Base-by-base conservation (phyloP, 192 early-diverging fungal species). In the Gigaspora rosea region DNA sequence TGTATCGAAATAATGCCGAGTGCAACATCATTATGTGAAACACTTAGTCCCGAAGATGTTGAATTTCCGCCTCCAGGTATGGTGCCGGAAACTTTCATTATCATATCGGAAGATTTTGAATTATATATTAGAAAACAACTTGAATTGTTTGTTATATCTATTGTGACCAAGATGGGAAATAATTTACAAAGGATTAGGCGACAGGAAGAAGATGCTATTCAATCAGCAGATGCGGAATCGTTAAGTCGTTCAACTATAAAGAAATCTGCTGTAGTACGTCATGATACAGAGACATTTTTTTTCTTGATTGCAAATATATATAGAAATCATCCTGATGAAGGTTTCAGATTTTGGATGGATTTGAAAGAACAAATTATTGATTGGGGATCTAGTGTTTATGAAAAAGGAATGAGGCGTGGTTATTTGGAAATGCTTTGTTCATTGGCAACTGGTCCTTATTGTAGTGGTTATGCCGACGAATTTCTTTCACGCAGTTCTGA, bases 401-500 rank as follows among this genome's bases (percentile, higher is more conserved):
- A 89, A 64, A 84, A 82, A 22, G 84, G 87, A 8, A 90, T 91
- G 78, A 83, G 90, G 7, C 85, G 88, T 13, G 88, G 91, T 3
- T 95, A 93, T 80, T 89, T 95, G 65, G 88, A 95, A 74, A 92
- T 96, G 86, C 83, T 98, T 16, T 87, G 91, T 20, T 88, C 95
- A 0, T 83, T 99, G 35, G 89, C 96, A 0, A 91, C 92, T 6
- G 97, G 97, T 3, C 51, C 81, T 33, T 80, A 90, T 57, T 92
- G 88, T 78, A 91, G 79, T 33, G 65, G 76, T 12, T 36, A 78
- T 50, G 81, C 83, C 2, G 77, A 81, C 61, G 83, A 87, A 12
- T 86, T 84, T 65, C 63, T 86, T 56, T 78, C 59, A 81, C 78
- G 79, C 22, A 76, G 80, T 32, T 64, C 82, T 1, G 36, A 56